Conservation (phyloP, 768 basidiomycete genomes). For the Cubamyces lactineus region DNA sequence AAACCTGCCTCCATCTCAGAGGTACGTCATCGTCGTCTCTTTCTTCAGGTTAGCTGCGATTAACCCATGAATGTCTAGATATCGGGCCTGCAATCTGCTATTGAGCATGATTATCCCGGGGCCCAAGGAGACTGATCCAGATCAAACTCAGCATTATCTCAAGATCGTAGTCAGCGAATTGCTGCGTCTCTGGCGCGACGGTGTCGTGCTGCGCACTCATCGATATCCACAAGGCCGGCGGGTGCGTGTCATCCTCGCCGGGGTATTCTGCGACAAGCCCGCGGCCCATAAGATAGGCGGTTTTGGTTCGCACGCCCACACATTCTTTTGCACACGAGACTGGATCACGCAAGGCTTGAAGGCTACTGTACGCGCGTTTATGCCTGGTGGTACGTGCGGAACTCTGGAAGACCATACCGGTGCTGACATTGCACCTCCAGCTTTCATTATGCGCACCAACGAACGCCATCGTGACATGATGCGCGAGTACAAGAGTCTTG, state of each 20-base stretch:
- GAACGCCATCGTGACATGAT: constrained; percentile 23
- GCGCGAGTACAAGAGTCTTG: constrained; percentile 10
- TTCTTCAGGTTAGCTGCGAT: too few relatives aligned
- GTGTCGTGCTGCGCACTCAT: constrained; percentile 8
- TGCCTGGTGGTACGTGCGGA: constrained; percentile 21
- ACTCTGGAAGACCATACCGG: too few relatives aligned
- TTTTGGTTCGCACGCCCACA: constrained; percentile 37
- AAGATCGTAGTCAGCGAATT: constrained; percentile 11
- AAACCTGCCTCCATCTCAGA: constrained; percentile 29
- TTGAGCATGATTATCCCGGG: constrained; percentile 19
- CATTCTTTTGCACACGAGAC: constrained; percentile 40
- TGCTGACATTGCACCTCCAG: constrained; percentile 11
- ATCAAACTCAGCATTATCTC: constrained; percentile 5
- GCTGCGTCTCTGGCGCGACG: constrained; percentile 9
- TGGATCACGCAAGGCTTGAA: constrained; percentile 37
- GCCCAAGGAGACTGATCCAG: constrained; percentile 17
- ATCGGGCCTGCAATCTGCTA: constrained; percentile 3
- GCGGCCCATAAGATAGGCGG: constrained; percentile 41
- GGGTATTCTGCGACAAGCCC: constrained; percentile 43
- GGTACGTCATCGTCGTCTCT: too few relatives aligned
- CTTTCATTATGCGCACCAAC: constrained; percentile 22
- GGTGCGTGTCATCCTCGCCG: constrained; percentile 38
- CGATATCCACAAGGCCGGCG: constrained; percentile 28
- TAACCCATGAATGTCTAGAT: constrained; percentile 3
- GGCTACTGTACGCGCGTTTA: constrained; percentile 28